These are phyloP conservation scores for Nasturtium officinale DNA, from an alignment of 345 rosid genomes.

Conservation along the genomic window DNA sequence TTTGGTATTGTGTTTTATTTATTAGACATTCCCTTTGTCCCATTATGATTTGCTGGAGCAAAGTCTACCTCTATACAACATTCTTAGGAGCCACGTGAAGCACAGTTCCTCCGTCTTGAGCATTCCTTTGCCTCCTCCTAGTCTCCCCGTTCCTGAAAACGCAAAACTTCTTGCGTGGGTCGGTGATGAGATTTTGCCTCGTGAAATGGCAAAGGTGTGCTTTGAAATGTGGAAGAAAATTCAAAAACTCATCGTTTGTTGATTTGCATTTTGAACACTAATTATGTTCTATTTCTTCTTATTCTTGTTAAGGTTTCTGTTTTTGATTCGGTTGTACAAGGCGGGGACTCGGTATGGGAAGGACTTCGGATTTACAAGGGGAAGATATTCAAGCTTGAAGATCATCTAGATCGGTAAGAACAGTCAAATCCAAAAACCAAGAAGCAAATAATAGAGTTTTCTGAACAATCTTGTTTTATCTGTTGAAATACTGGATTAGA, in stretches of 20 bases:
- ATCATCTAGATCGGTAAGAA: constrained; percentile 83
- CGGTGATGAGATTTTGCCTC: constrained; percentile 85
- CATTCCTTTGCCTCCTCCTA: too few species aligned
- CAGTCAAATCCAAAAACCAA: too few species aligned
- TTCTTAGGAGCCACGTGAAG: constrained; percentile 63
- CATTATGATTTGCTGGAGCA: constrained; percentile 75
- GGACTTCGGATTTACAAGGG: constrained; percentile 77
- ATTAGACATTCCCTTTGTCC: constrained; percentile 72
- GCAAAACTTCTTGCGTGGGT: constrained; percentile 69
- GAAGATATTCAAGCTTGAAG: constrained; percentile 85
- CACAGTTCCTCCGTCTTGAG: too few species aligned
- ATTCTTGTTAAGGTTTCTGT: constrained; percentile 68
- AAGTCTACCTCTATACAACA: constrained; percentile 78
- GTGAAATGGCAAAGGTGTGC: constrained; percentile 83
- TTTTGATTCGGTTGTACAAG: constrained; percentile 91
- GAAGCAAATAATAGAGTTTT: too few species aligned
- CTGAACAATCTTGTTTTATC: too few species aligned
- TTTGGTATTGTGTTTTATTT: too few species aligned
- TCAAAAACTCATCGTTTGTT: background rate
- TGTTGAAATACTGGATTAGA: constrained; percentile 46
- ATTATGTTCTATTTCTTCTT: constrained; percentile 23
- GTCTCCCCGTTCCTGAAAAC: constrained; percentile 81
- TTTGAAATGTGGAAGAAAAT: constrained; percentile 28
- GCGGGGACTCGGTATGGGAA: constrained; percentile 96
- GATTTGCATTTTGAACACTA: background rate